These are phyloP conservation scores for Proliferodiscus dingleyae DNA, from an alignment of 2,329 filamentous ascomycete genomes.

Conservation along the genomic window DNA sequence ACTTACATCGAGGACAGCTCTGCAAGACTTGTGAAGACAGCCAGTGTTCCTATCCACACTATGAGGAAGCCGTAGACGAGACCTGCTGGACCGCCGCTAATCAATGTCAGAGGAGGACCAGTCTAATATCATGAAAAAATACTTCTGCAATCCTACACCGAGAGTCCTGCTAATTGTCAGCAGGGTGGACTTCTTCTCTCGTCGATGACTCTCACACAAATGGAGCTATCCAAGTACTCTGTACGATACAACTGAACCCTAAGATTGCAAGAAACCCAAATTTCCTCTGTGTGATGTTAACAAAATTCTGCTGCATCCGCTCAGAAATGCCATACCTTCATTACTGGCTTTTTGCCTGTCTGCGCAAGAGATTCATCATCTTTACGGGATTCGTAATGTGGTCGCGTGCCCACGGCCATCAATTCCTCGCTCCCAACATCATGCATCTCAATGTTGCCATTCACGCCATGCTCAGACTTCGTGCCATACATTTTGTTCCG, in stretches of 20 bases:
- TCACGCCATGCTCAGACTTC: background rate
- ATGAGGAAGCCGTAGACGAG: conserved; percentile 36
- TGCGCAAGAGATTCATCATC: background rate
- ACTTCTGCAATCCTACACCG: background rate
- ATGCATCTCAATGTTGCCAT: background rate
- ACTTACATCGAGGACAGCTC: conserved; percentile 17
- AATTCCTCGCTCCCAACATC: background rate
- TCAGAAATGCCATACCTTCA: background rate
- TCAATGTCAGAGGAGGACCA: background rate
- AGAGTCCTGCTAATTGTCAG: background rate
- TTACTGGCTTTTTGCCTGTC: background rate
- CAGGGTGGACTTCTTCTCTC: too few relatives aligned
- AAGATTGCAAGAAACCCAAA: conserved; percentile 41
- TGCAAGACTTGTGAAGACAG: conserved; percentile 14
- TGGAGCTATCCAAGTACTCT: conserved; percentile 40
- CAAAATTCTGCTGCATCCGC: background rate
- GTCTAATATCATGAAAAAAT: too few relatives aligned
- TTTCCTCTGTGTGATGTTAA: conserved; percentile 32
- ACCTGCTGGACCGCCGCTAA: conserved; percentile 26
- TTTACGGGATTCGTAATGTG: background rate
- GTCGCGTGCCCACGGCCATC: background rate
- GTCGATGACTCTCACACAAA: conserved; percentile 26
- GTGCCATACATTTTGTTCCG: too few relatives aligned
- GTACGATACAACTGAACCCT: conserved; percentile 39
- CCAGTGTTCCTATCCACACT: conserved; percentile 26